Evolutionary conservation across 176 grass and related monocot genomes (phyloP).

Genomic region (Oryza coarctata): DNA sequence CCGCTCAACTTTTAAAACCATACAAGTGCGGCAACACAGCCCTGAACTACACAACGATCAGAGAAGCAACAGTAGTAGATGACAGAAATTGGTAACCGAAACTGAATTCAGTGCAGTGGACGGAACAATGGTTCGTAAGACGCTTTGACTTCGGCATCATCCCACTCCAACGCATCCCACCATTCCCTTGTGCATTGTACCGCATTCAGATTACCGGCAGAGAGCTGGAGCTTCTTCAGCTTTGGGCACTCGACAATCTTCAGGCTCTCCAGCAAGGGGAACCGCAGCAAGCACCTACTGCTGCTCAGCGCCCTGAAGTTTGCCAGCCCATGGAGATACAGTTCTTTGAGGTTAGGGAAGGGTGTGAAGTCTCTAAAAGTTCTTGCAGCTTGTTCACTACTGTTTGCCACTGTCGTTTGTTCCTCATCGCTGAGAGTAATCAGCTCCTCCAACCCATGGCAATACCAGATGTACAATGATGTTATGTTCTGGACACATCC

Average conservation of each 20-base stretch:
- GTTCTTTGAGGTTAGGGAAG: conserved; percentile 75
- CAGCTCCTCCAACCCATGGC: conserved; percentile 64
- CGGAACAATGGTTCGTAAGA: conserved; percentile 45
- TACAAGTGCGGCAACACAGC: conserved; percentile 35
- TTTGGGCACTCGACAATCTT: conserved; percentile 66
- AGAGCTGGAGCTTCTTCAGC: conserved; percentile 59
- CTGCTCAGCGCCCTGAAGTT: conserved; percentile 56
- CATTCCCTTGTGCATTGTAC: conserved; percentile 61
- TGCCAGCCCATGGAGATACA: conserved; percentile 55
- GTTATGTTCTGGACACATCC: conserved; percentile 55
- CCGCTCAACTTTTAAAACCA: background rate
- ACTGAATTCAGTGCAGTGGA: conserved; percentile 33
- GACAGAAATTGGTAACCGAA: background rate
- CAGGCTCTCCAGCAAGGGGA: conserved; percentile 58
- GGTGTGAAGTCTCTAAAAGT: conserved; percentile 34
- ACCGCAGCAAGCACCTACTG: conserved; percentile 39
- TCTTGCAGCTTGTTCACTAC: conserved; percentile 21
- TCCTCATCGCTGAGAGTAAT: conserved; percentile 42
- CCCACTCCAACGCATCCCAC: conserved; percentile 74
- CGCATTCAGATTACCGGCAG: conserved; percentile 40
- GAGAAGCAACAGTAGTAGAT: background rate
- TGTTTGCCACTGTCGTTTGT: background rate
- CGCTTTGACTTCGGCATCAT: conserved; percentile 67
- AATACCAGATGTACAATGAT: conserved; percentile 68
- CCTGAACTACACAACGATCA: conserved; percentile 10